phyloP scores from a whole-genome alignment of 495 filamentous ascomycete species.

The Penicillium cosmopolitanum region DNA sequence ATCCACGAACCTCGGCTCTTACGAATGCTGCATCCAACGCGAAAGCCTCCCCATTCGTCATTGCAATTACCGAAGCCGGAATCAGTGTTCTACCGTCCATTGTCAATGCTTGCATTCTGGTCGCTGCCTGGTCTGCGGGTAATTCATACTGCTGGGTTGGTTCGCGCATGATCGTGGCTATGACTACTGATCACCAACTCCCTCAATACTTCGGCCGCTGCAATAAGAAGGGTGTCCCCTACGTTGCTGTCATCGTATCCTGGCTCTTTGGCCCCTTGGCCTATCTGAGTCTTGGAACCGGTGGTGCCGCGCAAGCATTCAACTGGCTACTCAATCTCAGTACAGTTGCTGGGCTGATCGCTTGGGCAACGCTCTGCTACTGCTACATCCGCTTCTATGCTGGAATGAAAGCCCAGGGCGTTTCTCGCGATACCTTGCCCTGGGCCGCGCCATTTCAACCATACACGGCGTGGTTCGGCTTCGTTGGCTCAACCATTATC shows the following conservation, averaged over 20 bases:
- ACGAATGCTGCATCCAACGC: slow-evolving; percentile 52
- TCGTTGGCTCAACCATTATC: slow-evolving; percentile 58
- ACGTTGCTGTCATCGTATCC: slow-evolving; percentile 36
- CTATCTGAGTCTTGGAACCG: slow-evolving; percentile 45
- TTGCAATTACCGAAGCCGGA: slow-evolving; percentile 61
- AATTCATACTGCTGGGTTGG: slow-evolving; percentile 56
- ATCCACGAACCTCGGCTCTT: slow-evolving; percentile 51
- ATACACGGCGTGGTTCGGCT: slow-evolving; percentile 61
- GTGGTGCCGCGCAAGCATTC: slow-evolving; percentile 52
- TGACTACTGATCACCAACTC: slow-evolving; percentile 42
- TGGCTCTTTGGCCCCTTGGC: slow-evolving; percentile 38
- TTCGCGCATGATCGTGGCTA: slow-evolving; percentile 42
- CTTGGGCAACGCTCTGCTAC: slow-evolving; percentile 61
- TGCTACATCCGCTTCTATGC: slow-evolving; percentile 66
- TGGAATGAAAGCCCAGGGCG: slow-evolving; percentile 60
- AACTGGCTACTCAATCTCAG: slow-evolving; percentile 64
- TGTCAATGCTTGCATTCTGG: slow-evolving; percentile 76
- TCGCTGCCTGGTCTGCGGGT: slow-evolving; percentile 67
- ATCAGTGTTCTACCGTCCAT: slow-evolving; percentile 72
- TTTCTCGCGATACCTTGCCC: slow-evolving; percentile 58
- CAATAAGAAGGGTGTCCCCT: slow-evolving; percentile 39
- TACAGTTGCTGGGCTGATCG: slow-evolving; percentile 62
- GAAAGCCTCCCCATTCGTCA: slow-evolving; percentile 58
- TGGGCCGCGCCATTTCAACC: slow-evolving; percentile 65
- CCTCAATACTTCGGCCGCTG: slow-evolving; percentile 39